These are phyloP conservation scores for Mycothermus thermophilus DNA, from an alignment of 495 filamentous ascomycete genomes.

Conservation along the genomic window DNA sequence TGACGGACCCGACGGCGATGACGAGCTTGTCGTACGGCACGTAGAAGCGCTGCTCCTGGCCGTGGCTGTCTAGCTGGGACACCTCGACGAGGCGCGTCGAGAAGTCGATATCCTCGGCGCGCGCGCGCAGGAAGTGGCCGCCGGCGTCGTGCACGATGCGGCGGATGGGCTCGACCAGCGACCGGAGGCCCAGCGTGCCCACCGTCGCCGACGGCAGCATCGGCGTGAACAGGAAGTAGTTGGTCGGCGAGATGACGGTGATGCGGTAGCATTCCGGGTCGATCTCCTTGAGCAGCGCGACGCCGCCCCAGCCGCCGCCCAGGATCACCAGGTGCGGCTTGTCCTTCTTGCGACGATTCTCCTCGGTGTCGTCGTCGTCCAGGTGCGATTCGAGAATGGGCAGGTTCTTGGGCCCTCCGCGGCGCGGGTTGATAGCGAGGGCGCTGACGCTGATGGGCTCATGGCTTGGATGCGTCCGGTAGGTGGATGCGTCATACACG, in stretches of 20 bases:
- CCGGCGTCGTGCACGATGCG: constrained; percentile 61
- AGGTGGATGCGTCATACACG: constrained; percentile 86
- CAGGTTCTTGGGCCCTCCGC: constrained; percentile 89
- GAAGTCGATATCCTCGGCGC: constrained; percentile 79
- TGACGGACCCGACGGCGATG: constrained; percentile 79
- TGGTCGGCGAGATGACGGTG: constrained; percentile 82
- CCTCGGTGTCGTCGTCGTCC: constrained; percentile 69
- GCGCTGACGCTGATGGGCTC: constrained; percentile 71
- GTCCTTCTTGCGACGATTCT: constrained; percentile 53
- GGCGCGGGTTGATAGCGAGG: constrained; percentile 63
- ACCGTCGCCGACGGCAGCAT: constrained; percentile 96
- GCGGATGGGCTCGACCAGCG: constrained; percentile 83
- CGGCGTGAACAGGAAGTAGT: constrained; percentile 96
- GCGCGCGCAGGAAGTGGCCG: constrained; percentile 82
- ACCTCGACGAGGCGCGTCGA: constrained; percentile 83
- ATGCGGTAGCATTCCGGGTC: constrained; percentile 86
- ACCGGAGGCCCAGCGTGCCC: constrained; percentile 80
- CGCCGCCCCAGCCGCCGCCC: constrained; percentile 90
- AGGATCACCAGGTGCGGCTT: constrained; percentile 88
- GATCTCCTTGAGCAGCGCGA: constrained; percentile 81
- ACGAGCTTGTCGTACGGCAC: constrained; percentile 98
- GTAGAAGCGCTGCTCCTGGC: constrained; percentile 69
- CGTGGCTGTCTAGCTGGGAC: constrained; percentile 53
- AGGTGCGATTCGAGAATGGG: constrained; percentile 78
- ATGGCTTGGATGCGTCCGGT: constrained; percentile 49